These are phyloP conservation scores for Trichoderma asperellum DNA, from an alignment of 2,329 filamentous ascomycete species.

Conservation along the genomic window DNA sequence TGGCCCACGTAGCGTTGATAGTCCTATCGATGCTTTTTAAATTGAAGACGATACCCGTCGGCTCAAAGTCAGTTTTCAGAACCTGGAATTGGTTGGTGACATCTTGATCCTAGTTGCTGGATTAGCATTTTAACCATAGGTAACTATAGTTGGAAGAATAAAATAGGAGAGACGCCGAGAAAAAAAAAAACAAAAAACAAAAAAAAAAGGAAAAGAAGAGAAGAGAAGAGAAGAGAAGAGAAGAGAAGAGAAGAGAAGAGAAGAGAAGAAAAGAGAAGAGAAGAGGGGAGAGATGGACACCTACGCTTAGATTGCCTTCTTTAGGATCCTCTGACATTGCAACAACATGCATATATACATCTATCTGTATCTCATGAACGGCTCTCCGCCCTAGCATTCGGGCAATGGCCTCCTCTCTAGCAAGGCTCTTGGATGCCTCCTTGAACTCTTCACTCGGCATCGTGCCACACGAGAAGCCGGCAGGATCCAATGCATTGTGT, in stretches of 20 bases:
- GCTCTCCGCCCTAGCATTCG: background rate
- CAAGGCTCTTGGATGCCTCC: background rate
- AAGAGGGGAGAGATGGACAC: background rate
- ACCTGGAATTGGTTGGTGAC: conserved; percentile 45
- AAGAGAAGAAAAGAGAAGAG: background rate
- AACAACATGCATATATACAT: conserved; percentile 26
- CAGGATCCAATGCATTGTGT: background rate
- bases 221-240: background rate
- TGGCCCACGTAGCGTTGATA: conserved; percentile 52
- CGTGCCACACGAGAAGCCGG: conserved; percentile 1
- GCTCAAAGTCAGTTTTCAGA: conserved; percentile 49
- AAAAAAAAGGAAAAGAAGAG: too few relatives aligned
- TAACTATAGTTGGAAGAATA: background rate
- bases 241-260: too few relatives aligned
- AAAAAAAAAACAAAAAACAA: background rate
- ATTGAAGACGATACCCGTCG: conserved; percentile 49
- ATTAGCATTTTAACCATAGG: background rate
- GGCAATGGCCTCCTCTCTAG: background rate
- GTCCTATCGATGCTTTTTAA: conserved; percentile 48
- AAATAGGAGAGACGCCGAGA: background rate
- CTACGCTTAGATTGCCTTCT: conserved; percentile 1
- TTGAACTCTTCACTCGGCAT: background rate
- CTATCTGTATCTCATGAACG: background rate
- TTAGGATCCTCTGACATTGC: background rate
- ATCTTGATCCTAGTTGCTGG: conserved; percentile 14